Evolutionary conservation across 78 protist genomes (phyloP), one percentile per base, ranked within the genome.

Genomic region (Dictyostelium discoideum): DNA sequence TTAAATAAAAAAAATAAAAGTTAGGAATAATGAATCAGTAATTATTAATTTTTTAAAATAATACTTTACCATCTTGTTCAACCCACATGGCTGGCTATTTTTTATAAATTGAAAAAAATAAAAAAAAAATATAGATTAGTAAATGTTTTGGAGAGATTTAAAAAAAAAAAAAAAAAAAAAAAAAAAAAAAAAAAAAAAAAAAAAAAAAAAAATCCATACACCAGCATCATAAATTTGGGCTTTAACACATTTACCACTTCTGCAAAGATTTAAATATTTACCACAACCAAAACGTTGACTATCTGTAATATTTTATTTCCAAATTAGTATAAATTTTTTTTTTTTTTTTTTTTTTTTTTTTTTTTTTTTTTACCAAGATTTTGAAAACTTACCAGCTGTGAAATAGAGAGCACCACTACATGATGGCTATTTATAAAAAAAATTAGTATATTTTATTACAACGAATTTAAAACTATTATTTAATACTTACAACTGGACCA

Each of bases 221-320:
- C 46, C 77, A 24, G 77, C 77, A 24, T 37, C 81, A 5, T 74
- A 74, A 9, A 90, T 50, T n/a, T 39, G 32, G 11, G 95, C 87
- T 50, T 90, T 90, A 48, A 90, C 40, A 73, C 95, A 90, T 32
- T 82, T 65, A 39, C 69, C 83, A 16, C 29, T 44, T 10, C 63
- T 6, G 60, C 95, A 90, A 32, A 90, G 29, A 73, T 90, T 90
- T 18, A 90, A 82, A 39, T 90, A 39, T 54, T 90, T 90, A 24
- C 76, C 40, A 69, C 95, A 90, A 73, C 95, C 95, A 54, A 90
- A 90, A 72, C 94, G 65, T 79, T 87, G 93, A 60, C 77, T 69
- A 14, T 69, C 32, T 69, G 3, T 69, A 77, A 39, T 29, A 14
- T 16, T 37, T 39, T 14, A 37, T 77, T 39, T 14, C 40, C 26